Base-by-base conservation (phyloP, 1,139 yeast species). In the Ogataea hybrid region DNA sequence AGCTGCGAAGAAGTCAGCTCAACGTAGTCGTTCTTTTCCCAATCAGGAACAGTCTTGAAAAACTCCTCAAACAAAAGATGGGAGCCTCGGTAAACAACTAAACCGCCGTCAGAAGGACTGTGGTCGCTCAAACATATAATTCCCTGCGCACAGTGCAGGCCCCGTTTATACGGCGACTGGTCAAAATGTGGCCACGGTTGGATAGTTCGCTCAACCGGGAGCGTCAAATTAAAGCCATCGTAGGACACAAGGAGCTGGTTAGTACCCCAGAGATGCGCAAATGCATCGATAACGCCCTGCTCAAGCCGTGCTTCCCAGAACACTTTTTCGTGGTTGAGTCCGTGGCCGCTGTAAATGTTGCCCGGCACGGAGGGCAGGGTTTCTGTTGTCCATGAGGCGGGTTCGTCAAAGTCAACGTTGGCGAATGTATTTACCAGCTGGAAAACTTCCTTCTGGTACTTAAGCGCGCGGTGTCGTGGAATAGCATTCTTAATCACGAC, bases 151-250 rank as follows among this genome's bases (percentile, higher is more conserved):
- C 54, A 49, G 14, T 51, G 54, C 4, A 49, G 35, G 5, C 49
- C 49, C 10, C 28, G 14, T 33, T 48, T 49, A 40, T 34, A 32
- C 11, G 54, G 54, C 15, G 49, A 43, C 35, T 56, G 61, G 40
- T 57, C 61, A 18, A 58, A 53, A 48, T 58, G 63, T 8, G 56
- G 59, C 63, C 62, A 58, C 15, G 51, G 48, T 11, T 52, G 50
- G 7, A 28, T 41, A 12, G 43, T 47, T 16, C 39, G 37, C 12
- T 50, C 35, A 11, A 51, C 51, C 4, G 61, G 62, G 4, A 58
- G 42, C 3, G 51, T 41, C 9, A 58, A 40, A 39, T 57, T 58
- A 15, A 58, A 35, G 8, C 57, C 58, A 40, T 58, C 62, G 45
- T 55, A 58, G 21, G 58, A 54, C 7, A 49, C 60, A 3, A 57